Percentiles rank a stretch among this genome's conserved stretches.
Evolutionary conservation across 257 asterid genomes (phyloP).

Genomic region (Vinca minor): DNA sequence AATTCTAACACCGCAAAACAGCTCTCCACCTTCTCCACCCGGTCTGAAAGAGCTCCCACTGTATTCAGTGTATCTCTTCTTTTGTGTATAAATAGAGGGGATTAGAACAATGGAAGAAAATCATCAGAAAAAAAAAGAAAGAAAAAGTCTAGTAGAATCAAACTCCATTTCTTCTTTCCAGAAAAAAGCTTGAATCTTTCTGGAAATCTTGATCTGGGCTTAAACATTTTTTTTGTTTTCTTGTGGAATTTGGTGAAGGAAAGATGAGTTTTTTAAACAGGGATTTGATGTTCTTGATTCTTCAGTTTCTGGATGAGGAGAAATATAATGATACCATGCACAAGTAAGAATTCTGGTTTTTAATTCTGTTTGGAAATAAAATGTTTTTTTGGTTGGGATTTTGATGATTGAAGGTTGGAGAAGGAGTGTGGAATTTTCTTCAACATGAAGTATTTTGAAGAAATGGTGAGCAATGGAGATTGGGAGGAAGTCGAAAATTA

Average conservation of each 20-base stretch:
- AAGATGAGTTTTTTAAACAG: constrained; percentile 41
- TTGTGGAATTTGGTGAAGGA: constrained; percentile 17
- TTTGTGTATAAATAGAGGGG: too few species aligned
- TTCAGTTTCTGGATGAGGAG: constrained; percentile 53
- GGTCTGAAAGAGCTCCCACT: too few species aligned
- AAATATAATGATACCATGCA: constrained; percentile 49
- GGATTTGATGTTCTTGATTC: constrained; percentile 46
- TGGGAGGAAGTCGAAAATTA: constrained; percentile 57
- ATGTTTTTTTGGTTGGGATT: constrained; percentile 1
- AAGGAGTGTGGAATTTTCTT: constrained; percentile 57
- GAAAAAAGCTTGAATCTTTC: too few species aligned
- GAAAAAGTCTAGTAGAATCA: too few species aligned
- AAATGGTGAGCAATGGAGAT: constrained; percentile 42
- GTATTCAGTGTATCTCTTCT: too few species aligned
- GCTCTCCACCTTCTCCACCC: background rate
- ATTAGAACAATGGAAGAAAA: too few species aligned
- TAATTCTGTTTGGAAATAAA: background rate
- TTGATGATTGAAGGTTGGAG: constrained; percentile 51
- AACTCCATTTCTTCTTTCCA: background rate
- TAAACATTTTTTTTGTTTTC: constrained; percentile 6
- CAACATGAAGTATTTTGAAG: constrained; percentile 52
- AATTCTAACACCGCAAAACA: background rate
- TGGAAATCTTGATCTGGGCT: too few species aligned
- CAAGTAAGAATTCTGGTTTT: constrained; percentile 25
- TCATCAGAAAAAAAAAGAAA: too few species aligned